Conservation (phyloP, 1,284 basidiomycete genomes). For the Anthracocystis panici-leucophaei region DNA sequence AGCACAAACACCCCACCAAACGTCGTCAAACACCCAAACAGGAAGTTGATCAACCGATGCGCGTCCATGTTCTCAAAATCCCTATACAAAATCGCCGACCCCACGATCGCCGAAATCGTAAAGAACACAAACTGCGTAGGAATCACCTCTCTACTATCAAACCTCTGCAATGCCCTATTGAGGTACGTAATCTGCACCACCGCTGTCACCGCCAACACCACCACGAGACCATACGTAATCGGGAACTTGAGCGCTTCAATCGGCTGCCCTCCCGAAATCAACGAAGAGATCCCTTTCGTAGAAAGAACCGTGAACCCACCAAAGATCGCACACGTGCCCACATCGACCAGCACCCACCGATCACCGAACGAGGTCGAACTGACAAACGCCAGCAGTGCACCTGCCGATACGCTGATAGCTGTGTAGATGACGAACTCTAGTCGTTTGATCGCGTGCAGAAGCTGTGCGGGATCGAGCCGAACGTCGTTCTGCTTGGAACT, state of each 20-base stretch:
- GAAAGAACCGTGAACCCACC: conserved; percentile 85
- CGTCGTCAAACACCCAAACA: conserved; percentile 84
- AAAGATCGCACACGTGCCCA: conserved; percentile 87
- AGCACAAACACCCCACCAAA: conserved; percentile 83
- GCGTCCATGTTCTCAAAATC: conserved; percentile 78
- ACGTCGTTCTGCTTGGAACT: conserved; percentile 74
- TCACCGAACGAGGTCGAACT: conserved; percentile 76
- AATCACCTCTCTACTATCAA: conserved; percentile 61
- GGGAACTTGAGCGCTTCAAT: conserved; percentile 57
- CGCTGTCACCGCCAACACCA: conserved; percentile 83
- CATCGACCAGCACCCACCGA: conserved; percentile 83
- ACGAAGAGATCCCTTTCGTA: conserved; percentile 89
- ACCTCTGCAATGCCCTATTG: conserved; percentile 74
- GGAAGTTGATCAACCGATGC: conserved; percentile 85
- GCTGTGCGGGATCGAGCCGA: conserved; percentile 51
- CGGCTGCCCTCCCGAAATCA: conserved; percentile 70
- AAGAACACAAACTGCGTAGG: conserved; percentile 92
- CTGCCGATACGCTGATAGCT: conserved; percentile 32
- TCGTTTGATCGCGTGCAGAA: conserved; percentile 57
- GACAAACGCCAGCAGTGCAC: conserved; percentile 37
- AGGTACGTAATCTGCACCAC: conserved; percentile 90
- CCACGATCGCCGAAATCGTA: conserved; percentile 82
- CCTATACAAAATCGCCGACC: conserved; percentile 90
- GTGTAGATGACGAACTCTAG: conserved; percentile 63
- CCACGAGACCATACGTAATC: conserved; percentile 63